Percentiles rank a stretch among this genome's conserved stretches.
phyloP scores from a whole-genome alignment of 257 asterid species.

The Primulina eburnea region DNA sequence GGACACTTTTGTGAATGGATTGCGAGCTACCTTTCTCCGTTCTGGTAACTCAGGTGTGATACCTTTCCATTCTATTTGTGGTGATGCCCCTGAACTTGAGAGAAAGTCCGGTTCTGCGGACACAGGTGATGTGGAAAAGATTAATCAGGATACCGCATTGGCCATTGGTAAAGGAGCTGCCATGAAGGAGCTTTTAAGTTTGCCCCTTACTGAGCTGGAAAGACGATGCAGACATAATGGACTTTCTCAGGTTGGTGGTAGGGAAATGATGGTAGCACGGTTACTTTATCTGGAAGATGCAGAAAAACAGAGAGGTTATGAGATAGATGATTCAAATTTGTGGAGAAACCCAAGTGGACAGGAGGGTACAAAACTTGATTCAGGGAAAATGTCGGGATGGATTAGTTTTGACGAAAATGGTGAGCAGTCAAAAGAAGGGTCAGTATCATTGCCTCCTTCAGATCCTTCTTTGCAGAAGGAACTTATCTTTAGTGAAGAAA shows the following conservation, averaged over 20 bases:
- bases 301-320: constrained; percentile 76
- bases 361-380: constrained; percentile 49
- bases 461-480: constrained; percentile 36
- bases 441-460: constrained; percentile 30
- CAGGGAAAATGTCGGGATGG: constrained; percentile 40
- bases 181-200: constrained; percentile 64
- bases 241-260: constrained; percentile 80
- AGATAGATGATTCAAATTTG: constrained; percentile 63
- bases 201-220: constrained; percentile 80
- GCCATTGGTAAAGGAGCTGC: constrained; percentile 97
- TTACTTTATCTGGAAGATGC: constrained; percentile 91
- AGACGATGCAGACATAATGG: constrained; percentile 93
- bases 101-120: constrained; percentile 56
- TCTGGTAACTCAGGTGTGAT: constrained; percentile 75
- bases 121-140: constrained; percentile 41
- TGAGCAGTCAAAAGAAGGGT: constrained; percentile 40
- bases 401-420: constrained; percentile 45
- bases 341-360: constrained; percentile 45
- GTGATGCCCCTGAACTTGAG: constrained; percentile 82
- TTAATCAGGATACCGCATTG: constrained; percentile 76
- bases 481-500: constrained; percentile 40
- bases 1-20: constrained; percentile 87
- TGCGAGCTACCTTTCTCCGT: constrained; percentile 89
- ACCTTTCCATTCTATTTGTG: constrained; percentile 84
- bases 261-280: constrained; percentile 93